phyloP scores from a whole-genome alignment of 805 yeast species.

The Spathaspora sp. region DNA sequence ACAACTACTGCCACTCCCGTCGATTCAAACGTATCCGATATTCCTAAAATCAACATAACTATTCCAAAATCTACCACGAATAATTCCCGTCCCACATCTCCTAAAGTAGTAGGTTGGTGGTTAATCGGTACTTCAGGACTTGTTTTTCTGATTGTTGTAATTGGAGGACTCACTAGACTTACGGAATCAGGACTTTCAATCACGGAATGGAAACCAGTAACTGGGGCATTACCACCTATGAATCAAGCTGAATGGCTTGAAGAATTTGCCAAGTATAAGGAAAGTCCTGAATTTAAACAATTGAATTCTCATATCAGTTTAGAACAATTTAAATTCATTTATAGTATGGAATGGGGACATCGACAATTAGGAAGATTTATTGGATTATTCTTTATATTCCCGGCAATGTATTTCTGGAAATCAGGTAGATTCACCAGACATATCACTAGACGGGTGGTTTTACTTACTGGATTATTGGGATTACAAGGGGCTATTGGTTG shows the following conservation, averaged over 20 bases:
- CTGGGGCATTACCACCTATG: conserved; percentile 91
- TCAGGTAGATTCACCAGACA: conserved; percentile 62
- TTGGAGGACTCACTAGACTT: conserved; percentile 92
- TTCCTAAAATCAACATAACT: neutral
- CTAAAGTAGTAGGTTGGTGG: conserved; percentile 72
- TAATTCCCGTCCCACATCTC: conserved; percentile 14
- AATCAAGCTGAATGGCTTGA: conserved; percentile 77
- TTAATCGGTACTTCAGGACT: conserved; percentile 80
- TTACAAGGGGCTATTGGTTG: conserved; percentile 96
- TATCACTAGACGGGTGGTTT: conserved; percentile 64
- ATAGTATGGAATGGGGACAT: conserved; percentile 97
- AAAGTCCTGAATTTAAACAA: conserved; percentile 87
- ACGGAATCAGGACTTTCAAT: conserved; percentile 95
- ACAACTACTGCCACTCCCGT: neutral
- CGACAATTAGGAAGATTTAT: conserved; percentile 88
- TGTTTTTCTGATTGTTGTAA: conserved; percentile 92
- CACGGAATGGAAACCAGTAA: conserved; percentile 98
- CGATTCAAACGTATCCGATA: neutral
- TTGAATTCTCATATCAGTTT: conserved; percentile 84
- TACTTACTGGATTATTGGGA: conserved; percentile 75
- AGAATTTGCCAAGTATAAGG: conserved; percentile 77
- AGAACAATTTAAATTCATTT: conserved; percentile 93
- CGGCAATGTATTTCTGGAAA: conserved; percentile 78
- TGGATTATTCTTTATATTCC: conserved; percentile 77
- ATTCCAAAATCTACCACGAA: neutral